Evolutionary conservation across 345 rosid species (phyloP).

Genomic region (Erysimum cheiranthoides): DNA sequence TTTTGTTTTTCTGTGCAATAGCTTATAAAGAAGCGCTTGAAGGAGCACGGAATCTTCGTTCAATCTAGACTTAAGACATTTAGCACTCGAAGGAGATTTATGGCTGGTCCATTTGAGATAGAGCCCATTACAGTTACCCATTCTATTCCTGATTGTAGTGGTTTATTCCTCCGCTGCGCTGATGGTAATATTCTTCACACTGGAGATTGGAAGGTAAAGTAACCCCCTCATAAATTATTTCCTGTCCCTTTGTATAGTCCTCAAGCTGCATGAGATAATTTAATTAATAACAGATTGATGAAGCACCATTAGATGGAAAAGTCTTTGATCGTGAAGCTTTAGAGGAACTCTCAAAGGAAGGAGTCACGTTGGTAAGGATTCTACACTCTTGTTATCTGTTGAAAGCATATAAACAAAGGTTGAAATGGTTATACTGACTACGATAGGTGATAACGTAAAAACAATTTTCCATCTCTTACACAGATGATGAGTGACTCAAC

Average conservation of each 20-base stretch:
- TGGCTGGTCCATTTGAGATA: slow-evolving; percentile 97
- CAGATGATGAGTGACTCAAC: slow-evolving; percentile 99
- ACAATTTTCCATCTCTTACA: background rate
- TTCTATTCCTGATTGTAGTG: slow-evolving; percentile 99
- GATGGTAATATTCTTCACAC: slow-evolving; percentile 99
- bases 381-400: slow-evolving; percentile 17
- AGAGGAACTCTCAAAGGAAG: slow-evolving; percentile 96
- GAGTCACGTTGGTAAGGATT: slow-evolving; percentile 83
- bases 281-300: slow-evolving; percentile 77
- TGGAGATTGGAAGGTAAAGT: slow-evolving; percentile 95
- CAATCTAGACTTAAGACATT: slow-evolving; percentile 89
- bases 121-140: slow-evolving; percentile 97
- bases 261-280: slow-evolving; percentile 37
- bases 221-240: slow-evolving; percentile 13
- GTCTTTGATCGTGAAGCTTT: slow-evolving; percentile 81
- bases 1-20: slow-evolving; percentile 45
- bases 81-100: slow-evolving; percentile 69
- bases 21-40: slow-evolving; percentile 94
- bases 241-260: slow-evolving; percentile 21
- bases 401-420: slow-evolving; percentile 16
- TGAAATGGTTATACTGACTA: slow-evolving; percentile 13
- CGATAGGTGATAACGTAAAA: background rate
- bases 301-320: slow-evolving; percentile 92
- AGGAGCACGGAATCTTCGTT: slow-evolving; percentile 92
- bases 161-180: slow-evolving; percentile 91